phyloP scores from a whole-genome alignment of 352 stramenopile genomes.

The Phytophthora rubi region DNA sequence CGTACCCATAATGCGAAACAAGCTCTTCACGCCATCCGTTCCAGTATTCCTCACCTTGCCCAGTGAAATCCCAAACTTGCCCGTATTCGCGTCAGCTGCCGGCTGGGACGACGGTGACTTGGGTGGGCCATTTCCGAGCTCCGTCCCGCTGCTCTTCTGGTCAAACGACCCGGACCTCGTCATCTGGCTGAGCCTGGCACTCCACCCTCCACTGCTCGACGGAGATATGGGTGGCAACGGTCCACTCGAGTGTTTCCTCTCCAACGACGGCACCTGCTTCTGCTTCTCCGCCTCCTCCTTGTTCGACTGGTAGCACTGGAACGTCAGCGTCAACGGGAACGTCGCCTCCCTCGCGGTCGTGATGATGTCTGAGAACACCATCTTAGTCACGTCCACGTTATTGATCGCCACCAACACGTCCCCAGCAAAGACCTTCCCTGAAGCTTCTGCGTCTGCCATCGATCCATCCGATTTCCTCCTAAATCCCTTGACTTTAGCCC shows the following conservation, averaged over 20 bases:
- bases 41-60: conserved; percentile 68
- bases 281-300: conserved; percentile 26
- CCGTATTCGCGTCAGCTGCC: conserved; percentile 15
- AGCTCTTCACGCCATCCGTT: conserved; percentile 74
- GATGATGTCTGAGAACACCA: conserved; percentile 73
- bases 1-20: conserved; percentile 77
- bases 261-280: conserved; percentile 14
- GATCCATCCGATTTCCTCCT: conserved; percentile 58
- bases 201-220: conserved; percentile 47
- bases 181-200: conserved; percentile 52
- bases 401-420: conserved; percentile 83
- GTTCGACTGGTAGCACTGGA: conserved; percentile 48
- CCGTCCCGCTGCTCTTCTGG: conserved; percentile 35
- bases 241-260: conserved; percentile 33
- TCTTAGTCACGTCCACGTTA: conserved; percentile 54
- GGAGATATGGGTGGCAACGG: conserved; percentile 46
- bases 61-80: conserved; percentile 59
- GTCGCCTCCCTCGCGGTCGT: conserved; percentile 61
- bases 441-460: conserved; percentile 64
- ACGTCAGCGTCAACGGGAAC: conserved; percentile 76
- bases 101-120: neutral
- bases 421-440: conserved; percentile 56
- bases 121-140: conserved; percentile 15
- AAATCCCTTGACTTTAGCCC: conserved; percentile 80
- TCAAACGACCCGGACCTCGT: conserved; percentile 69